Conservation (phyloP, 2,329 filamentous ascomycete genomes). For the Phyllosticta paracitricarpa region DNA sequence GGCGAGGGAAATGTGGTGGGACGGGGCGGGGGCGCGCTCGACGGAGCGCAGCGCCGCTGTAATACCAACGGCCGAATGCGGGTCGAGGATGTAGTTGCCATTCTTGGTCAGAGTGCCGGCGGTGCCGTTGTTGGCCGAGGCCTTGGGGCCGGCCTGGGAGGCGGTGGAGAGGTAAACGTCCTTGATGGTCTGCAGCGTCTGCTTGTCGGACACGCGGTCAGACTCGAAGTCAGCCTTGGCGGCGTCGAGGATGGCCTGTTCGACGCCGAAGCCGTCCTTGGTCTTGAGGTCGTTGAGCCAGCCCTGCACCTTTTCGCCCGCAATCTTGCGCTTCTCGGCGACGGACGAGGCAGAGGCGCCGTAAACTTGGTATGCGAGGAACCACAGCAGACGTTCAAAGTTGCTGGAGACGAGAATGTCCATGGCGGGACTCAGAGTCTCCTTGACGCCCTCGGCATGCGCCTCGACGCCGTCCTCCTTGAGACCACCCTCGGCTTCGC, state of each 20-base stretch:
- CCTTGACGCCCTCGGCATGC: slow-evolving; percentile 66
- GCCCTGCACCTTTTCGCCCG: slow-evolving; percentile 61
- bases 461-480: slow-evolving; percentile 49
- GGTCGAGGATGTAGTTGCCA: slow-evolving; percentile 72
- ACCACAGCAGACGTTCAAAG: slow-evolving; percentile 94
- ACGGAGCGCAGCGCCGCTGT: slow-evolving; percentile 60
- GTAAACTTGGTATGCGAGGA: slow-evolving; percentile 66
- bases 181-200: slow-evolving; percentile 40
- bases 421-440: slow-evolving; percentile 92
- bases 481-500: slow-evolving; percentile 46
- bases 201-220: slow-evolving; percentile 53
- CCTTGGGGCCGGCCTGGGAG: slow-evolving; percentile 25
- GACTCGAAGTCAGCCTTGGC: slow-evolving; percentile 71
- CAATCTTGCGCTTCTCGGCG: slow-evolving; percentile 38
- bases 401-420: slow-evolving; percentile 95
- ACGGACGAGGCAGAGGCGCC: slow-evolving; percentile 26
- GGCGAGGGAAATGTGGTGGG: slow-evolving; percentile 70
- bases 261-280: slow-evolving; percentile 58
- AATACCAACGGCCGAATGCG: slow-evolving; percentile 83
- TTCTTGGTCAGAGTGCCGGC: slow-evolving; percentile 26
- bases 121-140: slow-evolving; percentile 33
- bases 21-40: slow-evolving; percentile 37
- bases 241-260: slow-evolving; percentile 58
- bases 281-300: slow-evolving; percentile 58
- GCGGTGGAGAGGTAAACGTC: slow-evolving; percentile 38